phyloP scores from a whole-genome alignment of 306 rosid genomes.

The Vigna mungo region DNA sequence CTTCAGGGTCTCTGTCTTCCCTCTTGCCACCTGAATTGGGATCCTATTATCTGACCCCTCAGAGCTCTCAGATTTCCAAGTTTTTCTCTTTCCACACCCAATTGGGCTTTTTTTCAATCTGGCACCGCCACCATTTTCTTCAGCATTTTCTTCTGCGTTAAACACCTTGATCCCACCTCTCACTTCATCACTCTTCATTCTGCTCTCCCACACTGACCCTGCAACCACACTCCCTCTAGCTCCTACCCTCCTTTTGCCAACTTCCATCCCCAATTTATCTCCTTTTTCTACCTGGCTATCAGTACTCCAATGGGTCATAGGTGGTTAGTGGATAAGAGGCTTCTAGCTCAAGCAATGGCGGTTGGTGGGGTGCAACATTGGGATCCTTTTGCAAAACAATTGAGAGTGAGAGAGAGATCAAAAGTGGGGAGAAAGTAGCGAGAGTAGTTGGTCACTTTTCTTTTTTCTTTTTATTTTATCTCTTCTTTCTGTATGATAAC shows the following conservation, averaged over 20 bases:
- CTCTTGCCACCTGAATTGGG: constrained; percentile 43
- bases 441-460: constrained; percentile 22
- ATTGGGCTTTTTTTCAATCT: constrained; percentile 53
- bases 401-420: not conserved
- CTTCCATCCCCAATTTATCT: constrained; percentile 59
- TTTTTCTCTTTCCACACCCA: constrained; percentile 68
- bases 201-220: constrained; percentile 93
- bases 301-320: constrained; percentile 49
- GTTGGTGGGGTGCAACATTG: constrained; percentile 69
- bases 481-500: not conserved
- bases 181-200: constrained; percentile 80
- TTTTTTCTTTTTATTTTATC: not conserved
- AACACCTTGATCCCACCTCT: constrained; percentile 81
- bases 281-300: constrained; percentile 32
- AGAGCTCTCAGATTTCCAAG: constrained; percentile 65
- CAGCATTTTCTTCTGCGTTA: constrained; percentile 59
- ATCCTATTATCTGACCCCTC: constrained; percentile 35
- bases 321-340: constrained; percentile 59
- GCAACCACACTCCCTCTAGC: constrained; percentile 53
- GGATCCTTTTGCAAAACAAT: constrained; percentile 62
- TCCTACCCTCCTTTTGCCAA: constrained; percentile 48
- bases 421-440: constrained; percentile 9
- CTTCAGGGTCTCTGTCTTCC: constrained; percentile 50
- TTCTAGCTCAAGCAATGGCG: constrained; percentile 65
- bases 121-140: constrained; percentile 46